Evolutionary conservation across 768 basidiomycete genomes (phyloP).

Genomic region (Leccinum uliginosum): DNA sequence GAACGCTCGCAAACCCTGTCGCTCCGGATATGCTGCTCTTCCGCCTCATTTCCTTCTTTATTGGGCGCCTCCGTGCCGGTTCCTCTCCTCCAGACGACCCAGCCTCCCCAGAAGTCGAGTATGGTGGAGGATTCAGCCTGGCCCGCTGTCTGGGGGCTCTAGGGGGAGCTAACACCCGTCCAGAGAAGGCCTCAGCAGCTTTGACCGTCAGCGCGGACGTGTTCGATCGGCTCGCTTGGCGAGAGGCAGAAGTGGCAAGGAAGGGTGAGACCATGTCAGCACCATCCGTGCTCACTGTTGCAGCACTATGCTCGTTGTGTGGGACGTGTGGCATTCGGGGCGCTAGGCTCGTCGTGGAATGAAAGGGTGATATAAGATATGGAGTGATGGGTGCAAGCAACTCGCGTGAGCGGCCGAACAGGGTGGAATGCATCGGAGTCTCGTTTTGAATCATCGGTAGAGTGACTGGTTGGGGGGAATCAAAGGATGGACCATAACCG

Average conservation of each 20-base stretch:
- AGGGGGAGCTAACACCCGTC: neutral
- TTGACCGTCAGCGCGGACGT: neutral
- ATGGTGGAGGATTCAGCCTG: conserved; percentile 28
- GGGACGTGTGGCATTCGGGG: neutral
- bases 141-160: conserved; percentile 2
- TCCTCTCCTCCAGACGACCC: neutral
- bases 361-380: conserved; percentile 3
- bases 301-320: neutral
- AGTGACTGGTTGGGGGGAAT: neutral
- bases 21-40: conserved; percentile 5
- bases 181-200: conserved; percentile 1
- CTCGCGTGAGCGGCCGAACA: neutral
- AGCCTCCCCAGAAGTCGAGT: conserved; percentile 7
- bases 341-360: conserved; percentile 12
- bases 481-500: neutral
- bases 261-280: conserved; percentile 25
- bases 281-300: conserved; percentile 11
- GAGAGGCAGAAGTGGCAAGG: conserved; percentile 5
- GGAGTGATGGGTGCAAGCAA: neutral
- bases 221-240: neutral
- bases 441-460: neutral
- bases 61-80: neutral
- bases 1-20: conserved; percentile 5
- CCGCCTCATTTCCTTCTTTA: neutral
- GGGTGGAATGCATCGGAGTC: neutral